Base-by-base conservation (phyloP, 345 rosid species). In the Gossypium mustelinum region DNA sequence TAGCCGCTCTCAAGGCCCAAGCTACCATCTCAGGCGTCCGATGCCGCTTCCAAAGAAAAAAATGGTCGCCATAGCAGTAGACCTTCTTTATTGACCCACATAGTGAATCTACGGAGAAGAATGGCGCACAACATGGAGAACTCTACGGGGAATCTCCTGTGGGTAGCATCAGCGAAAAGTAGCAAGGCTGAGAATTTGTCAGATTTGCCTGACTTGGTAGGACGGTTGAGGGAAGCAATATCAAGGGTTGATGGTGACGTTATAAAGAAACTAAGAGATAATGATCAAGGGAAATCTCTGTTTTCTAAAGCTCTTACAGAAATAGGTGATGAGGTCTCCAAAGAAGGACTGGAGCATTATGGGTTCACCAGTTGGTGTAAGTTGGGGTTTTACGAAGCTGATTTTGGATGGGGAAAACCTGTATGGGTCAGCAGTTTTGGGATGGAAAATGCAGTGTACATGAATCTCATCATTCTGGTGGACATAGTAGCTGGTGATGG, bases 331-430 rank as follows among this genome's bases (percentile, higher is more conserved):
- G 2, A 70, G 3, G 77, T 29, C 0, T 55, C 74, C 11, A 45
- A 43, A 74, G 73, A 62, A n/a, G 83, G 48, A 52, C 76, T 13
- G 3, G 84, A 84, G 16, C 34, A 10, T 34, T 55, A 74, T 9
- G 84, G 78, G 24, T 83, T 86, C 34, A 74, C 68, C 56, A 80
- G 84, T 48, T 83, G 86, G 85, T 81, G 90, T 29, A 85, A 75
- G 9, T 25, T 83, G 22, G 82, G 78, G 2, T 80, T 64, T 27
- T 81, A 80, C 34, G 78, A 72, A 16, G 72, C 62, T 44, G 82
- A 84, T 76, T 86, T 82, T 76, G 85, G 91, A 25, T 82, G 88
- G 83, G 87, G 82, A 17, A 79, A 75, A 44, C 88, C 85, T 47
- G 55, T 66, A 0, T 86, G 88, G 87, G 81, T 84, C 18, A 77